Base-by-base conservation (phyloP, 139 green algal species). In the Desmodesmus armatus region DNA sequence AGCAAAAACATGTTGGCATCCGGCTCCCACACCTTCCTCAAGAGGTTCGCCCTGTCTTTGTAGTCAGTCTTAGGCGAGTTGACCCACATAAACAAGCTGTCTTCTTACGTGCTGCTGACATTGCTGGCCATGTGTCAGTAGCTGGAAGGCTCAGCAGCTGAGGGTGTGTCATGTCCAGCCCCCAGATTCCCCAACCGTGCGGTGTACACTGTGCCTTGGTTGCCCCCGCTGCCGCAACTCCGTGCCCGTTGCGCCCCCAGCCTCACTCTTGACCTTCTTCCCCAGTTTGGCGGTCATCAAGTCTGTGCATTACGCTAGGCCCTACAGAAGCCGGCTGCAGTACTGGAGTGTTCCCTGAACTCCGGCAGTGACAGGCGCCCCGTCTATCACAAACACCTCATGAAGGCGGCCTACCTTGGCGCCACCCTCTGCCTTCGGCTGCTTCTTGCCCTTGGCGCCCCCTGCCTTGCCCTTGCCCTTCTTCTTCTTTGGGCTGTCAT, bases 401-500 rank as follows among this genome's bases (percentile, higher is more conserved):
- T 23, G 29, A n/a, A 71, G 27, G n/a, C 62, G 21, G 6, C 29
- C 23, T 41, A 71, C 4, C 33, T 17, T 19, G 43, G 66, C 35
- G 33, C 3, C 0, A 49, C 0, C 63, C 31, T n/a, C n/a, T n/a
- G n/a, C 41, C 37, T 39, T 41, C 23, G 29, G 63, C 41, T 13
- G 63, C 27, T 5, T 39, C 31, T 35, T 41, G 60, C 25, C 39
- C 55, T 72, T 73, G 5, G 25, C 23, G n/a, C n/a, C n/a, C 15
- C 25, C 55, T 40, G 55, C 35, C 11, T 5, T 37, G 21, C 55
- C 55, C 55, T 82, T 82, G 53, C 35, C 76, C 37, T 82, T 82
- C 55, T 82, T n/a, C n/a, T n/a, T 82, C 76, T 82, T 72, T 40
- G 76, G 53, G 37, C 11, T 41, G n/a, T 40, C 53, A 5, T 82